These are phyloP conservation scores for Fusarium nygamai DNA, from an alignment of 2,329 filamentous ascomycete species.

Conservation along the genomic window DNA sequence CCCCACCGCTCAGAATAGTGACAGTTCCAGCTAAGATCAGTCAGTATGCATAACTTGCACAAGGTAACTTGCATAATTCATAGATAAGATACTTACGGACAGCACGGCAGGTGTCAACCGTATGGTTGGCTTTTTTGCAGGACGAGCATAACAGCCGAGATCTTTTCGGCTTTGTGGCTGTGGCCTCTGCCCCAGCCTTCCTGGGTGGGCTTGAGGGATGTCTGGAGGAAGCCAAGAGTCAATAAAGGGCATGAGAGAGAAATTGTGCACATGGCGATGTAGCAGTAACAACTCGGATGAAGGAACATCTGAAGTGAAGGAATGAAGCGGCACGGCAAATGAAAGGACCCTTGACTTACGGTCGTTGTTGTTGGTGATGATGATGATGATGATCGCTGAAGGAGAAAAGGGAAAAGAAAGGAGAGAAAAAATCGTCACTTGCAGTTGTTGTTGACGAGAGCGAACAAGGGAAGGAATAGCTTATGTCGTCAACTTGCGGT, in stretches of 20 bases:
- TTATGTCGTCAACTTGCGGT: background rate
- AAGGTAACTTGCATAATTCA: background rate
- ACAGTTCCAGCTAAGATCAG: background rate
- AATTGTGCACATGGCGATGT: background rate
- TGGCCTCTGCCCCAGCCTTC: too few relatives aligned
- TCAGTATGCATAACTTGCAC: background rate
- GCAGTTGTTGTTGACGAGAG: background rate
- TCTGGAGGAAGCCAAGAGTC: background rate
- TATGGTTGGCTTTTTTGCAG: fast-evolving
- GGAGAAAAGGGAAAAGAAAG: background rate
- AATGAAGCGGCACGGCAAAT: background rate
- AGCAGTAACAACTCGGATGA: background rate
- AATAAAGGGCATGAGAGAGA: background rate
- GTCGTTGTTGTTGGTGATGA: background rate
- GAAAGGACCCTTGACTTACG: background rate
- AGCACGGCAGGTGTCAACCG: fast-evolving
- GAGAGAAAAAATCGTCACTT: background rate
- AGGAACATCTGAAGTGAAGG: background rate
- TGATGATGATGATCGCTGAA: background rate
- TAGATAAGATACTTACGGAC: background rate
- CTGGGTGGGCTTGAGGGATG: background rate
- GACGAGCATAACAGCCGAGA: fast-evolving
- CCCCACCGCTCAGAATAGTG: fast-evolving
- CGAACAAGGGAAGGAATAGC: background rate
- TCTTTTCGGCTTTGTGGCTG: background rate